These are phyloP conservation scores for Lantana camara DNA, from an alignment of 257 asterid species.

Conservation along the genomic window DNA sequence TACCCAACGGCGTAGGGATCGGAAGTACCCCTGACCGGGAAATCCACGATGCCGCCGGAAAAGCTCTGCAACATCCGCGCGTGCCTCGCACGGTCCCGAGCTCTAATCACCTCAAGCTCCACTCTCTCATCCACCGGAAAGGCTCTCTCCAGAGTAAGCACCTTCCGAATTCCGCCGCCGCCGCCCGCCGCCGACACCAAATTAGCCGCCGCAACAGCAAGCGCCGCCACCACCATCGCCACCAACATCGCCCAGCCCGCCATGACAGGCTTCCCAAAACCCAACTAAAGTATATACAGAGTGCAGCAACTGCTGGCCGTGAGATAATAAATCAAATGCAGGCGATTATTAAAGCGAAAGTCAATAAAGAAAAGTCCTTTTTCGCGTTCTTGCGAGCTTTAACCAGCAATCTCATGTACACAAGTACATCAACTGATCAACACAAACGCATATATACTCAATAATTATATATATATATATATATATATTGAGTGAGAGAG, in stretches of 20 bases:
- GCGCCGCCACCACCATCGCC: conserved; percentile 26
- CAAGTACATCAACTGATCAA: conserved; percentile 17
- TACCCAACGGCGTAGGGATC: conserved; percentile 90
- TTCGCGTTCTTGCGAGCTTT: conserved; percentile 5
- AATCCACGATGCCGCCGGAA: conserved; percentile 77
- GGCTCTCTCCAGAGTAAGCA: conserved; percentile 64
- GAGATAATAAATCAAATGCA: not conserved
- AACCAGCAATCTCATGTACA: conserved; percentile 4
- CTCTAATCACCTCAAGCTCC: conserved; percentile 59
- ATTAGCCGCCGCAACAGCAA: conserved; percentile 25
- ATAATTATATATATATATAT: not conserved
- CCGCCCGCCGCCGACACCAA: conserved; percentile 30
- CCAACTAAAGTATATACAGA: not conserved
- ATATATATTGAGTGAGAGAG: not conserved
- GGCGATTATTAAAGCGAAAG: conserved; percentile 19
- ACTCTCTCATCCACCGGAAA: conserved; percentile 54
- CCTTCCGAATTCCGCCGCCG: conserved; percentile 42
- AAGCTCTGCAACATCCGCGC: conserved; percentile 67
- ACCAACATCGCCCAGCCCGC: conserved; percentile 36
- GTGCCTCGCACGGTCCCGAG: conserved; percentile 84
- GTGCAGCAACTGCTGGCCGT: not conserved
- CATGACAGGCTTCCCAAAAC: conserved; percentile 47
- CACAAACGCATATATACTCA: not conserved
- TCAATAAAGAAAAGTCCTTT: not conserved
- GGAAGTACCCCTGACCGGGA: conserved; percentile 65